Evolutionary conservation across 441 rosid species (phyloP).

Genomic region (Euphorbia schlechtendalii): DNA sequence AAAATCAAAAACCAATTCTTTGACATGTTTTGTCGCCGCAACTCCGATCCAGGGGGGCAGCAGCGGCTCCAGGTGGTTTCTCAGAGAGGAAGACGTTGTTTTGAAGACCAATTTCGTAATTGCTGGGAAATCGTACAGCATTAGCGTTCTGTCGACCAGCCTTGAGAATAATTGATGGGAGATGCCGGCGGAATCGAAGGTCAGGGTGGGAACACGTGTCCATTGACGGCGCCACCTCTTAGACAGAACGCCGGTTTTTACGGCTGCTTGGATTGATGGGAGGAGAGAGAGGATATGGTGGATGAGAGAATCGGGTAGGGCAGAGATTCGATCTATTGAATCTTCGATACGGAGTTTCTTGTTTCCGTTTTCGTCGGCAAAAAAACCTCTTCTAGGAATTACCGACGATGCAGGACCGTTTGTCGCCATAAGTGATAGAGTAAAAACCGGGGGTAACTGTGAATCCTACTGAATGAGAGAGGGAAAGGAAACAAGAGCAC

Average conservation of each 20-base stretch:
- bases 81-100: background rate
- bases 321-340: conserved; percentile 13
- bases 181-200: background rate
- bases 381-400: background rate
- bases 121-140: background rate
- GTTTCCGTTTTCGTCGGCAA: background rate
- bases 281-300: conserved; percentile 19
- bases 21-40: background rate
- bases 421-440: background rate
- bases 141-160: conserved; percentile 3
- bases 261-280: conserved; percentile 7
- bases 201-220: conserved; percentile 13
- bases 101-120: conserved; percentile 1
- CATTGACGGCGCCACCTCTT: conserved; percentile 17
- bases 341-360: background rate
- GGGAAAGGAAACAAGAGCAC: too few relatives aligned
- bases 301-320: conserved; percentile 17
- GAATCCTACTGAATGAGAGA: too few relatives aligned
- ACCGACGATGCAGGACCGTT: background rate
- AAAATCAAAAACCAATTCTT: conserved; percentile 3
- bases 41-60: conserved; percentile 10
- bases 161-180: background rate
- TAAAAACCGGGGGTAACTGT: too few relatives aligned
- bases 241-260: conserved; percentile 16
- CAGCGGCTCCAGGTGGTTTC: too few relatives aligned